phyloP scores from a whole-genome alignment of 2,329 filamentous ascomycete genomes.

The Colletotrichum higginsianum region DNA sequence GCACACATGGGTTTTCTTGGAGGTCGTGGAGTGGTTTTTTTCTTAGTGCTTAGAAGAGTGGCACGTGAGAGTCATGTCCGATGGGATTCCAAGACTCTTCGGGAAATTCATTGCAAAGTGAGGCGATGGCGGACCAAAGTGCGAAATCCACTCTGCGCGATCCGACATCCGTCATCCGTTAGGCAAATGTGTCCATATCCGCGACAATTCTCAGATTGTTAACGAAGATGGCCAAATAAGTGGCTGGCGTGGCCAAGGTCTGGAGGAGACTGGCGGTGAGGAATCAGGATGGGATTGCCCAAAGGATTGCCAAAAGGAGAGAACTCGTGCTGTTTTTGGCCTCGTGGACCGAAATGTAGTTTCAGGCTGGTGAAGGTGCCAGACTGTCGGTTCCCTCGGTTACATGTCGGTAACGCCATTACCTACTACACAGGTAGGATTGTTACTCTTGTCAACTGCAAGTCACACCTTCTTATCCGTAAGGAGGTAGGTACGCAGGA shows the following conservation, averaged over 20 bases:
- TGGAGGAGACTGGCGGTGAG: conserved; percentile 15
- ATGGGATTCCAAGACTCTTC: neutral
- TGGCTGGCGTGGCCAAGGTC: neutral
- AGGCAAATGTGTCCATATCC: too few relatives aligned
- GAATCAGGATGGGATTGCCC: neutral
- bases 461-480: neutral
- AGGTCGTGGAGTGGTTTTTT: too few relatives aligned
- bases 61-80: neutral
- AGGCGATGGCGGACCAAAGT: neutral
- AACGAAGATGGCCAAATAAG: too few relatives aligned
- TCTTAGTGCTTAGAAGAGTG: neutral
- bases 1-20: too few relatives aligned
- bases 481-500: too few relatives aligned
- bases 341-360: neutral
- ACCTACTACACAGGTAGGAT: neutral
- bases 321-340: too few relatives aligned
- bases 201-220: neutral
- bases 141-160: neutral
- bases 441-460: neutral
- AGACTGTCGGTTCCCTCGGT: conserved; percentile 6
- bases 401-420: neutral
- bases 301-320: neutral
- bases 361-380: conserved; percentile 7
- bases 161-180: neutral
- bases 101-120: neutral